Evolutionary conservation across 1,284 basidiomycete genomes (phyloP).

Genomic region (Rhizopogon hawkerae): DNA sequence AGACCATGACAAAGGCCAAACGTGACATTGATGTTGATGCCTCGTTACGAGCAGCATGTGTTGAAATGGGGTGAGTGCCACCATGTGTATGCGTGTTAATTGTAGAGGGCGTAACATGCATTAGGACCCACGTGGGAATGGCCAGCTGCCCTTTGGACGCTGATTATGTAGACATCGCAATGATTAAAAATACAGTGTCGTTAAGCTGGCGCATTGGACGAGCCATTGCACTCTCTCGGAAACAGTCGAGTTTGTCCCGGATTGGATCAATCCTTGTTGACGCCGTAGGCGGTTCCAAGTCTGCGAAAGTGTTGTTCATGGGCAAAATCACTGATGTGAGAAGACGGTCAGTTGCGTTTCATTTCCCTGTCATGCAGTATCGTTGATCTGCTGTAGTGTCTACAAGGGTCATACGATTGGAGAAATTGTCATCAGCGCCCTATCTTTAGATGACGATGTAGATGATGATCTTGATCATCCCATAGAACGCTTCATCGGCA

Average conservation of each 20-base stretch:
- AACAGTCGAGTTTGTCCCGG: constrained; percentile 35
- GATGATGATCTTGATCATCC: constrained; percentile 6
- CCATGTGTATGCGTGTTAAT: background rate
- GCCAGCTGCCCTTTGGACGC: constrained; percentile 32
- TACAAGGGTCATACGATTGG: constrained; percentile 44
- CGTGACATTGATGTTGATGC: constrained; percentile 28
- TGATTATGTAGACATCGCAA: constrained; percentile 26
- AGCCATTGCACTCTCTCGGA: constrained; percentile 36
- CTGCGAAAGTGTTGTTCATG: constrained; percentile 39
- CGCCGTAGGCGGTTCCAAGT: constrained; percentile 34
- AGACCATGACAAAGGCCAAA: constrained; percentile 30
- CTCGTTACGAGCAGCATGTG: constrained; percentile 28
- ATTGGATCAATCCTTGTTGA: constrained; percentile 43
- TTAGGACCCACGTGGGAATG: constrained; percentile 31
- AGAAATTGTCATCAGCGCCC: constrained; percentile 36
- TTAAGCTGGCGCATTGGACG: constrained; percentile 51
- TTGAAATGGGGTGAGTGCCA: constrained; percentile 35
- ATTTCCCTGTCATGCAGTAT: background rate
- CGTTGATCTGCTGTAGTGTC: constrained; percentile 10
- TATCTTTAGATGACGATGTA: constrained; percentile 23
- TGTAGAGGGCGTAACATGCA: no score
- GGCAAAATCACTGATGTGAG: constrained; percentile 50
- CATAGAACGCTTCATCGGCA: constrained; percentile 19
- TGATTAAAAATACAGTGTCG: constrained; percentile 45
- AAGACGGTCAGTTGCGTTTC: constrained; percentile 26